These are phyloP conservation scores for Aspergillus wentii DNA, from an alignment of 495 filamentous ascomycete genomes.

Conservation along the genomic window DNA sequence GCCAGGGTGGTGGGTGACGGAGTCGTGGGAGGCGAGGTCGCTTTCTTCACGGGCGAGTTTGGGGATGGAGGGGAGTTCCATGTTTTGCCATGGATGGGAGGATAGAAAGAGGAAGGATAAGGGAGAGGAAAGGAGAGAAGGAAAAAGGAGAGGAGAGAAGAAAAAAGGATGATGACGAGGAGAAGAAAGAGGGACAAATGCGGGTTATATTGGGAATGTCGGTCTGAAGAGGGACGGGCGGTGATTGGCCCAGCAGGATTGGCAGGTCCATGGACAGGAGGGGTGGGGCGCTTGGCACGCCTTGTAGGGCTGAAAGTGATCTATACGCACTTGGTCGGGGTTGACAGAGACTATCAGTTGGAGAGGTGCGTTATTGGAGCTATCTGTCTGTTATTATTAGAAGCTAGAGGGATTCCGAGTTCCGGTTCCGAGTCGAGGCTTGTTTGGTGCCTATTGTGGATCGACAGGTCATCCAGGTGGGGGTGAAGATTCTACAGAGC, in stretches of 20 bases:
- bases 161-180: constrained; percentile 1
- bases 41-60: constrained; percentile 20
- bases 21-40: constrained; percentile 11
- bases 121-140: constrained; percentile 1
- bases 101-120: neutral
- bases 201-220: too few species aligned
- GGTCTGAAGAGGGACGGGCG: neutral
- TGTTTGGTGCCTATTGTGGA: too few species aligned
- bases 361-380: too few species aligned
- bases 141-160: neutral
- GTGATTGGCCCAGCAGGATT: constrained; percentile 2
- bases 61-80: constrained; percentile 9
- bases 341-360: too few species aligned
- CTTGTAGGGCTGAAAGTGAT: constrained; percentile 20
- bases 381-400: too few species aligned
- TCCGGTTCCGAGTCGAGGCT: too few species aligned
- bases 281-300: constrained; percentile 6
- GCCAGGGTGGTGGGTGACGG: constrained; percentile 7
- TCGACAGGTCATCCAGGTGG: too few species aligned
- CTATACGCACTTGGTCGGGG: too few species aligned
- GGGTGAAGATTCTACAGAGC: too few species aligned
- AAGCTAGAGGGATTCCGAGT: too few species aligned
- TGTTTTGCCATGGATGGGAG: neutral
- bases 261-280: too few species aligned
- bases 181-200: neutral